Evolutionary conservation across 768 basidiomycete genomes (phyloP).

Genomic region (Psilocybe sp.): DNA sequence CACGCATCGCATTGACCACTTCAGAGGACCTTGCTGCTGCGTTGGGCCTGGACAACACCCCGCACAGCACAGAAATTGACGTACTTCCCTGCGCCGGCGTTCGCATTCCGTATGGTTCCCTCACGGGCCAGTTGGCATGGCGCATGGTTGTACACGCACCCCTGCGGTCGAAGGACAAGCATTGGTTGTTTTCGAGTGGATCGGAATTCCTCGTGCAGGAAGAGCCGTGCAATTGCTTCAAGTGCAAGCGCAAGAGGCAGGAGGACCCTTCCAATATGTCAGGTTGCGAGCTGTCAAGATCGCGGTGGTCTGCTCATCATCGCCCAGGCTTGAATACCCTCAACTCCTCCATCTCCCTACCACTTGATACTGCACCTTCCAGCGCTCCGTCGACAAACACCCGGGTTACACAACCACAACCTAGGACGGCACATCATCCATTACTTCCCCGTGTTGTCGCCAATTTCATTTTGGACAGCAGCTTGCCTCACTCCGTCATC

Average conservation of each 20-base stretch:
- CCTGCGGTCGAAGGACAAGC: slow-evolving; percentile 6
- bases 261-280: too few species aligned
- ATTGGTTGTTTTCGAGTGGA: slow-evolving; percentile 12
- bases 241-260: too few species aligned
- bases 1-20: slow-evolving; percentile 10
- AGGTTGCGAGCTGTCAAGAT: too few species aligned
- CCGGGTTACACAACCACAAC: neutral
- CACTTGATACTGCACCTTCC: neutral
- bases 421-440: neutral
- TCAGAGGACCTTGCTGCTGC: slow-evolving; percentile 15
- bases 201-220: neutral
- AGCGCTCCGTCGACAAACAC: neutral
- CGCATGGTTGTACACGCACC: slow-evolving; percentile 24
- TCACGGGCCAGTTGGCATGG: slow-evolving; percentile 28
- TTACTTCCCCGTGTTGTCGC: slow-evolving; percentile 16
- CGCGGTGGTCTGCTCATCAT: too few species aligned
- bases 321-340: too few species aligned
- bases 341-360: neutral
- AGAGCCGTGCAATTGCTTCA: neutral
- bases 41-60: slow-evolving; percentile 25
- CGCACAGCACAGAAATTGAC: slow-evolving; percentile 26
- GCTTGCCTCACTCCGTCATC: slow-evolving; percentile 24
- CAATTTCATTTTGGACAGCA: slow-evolving; percentile 31
- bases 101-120: slow-evolving; percentile 25
- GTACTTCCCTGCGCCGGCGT: slow-evolving; percentile 29